A percentile compares a stretch with the other conserved stretches of the same genome.
These are phyloP conservation scores for Fusarium marasasianum DNA, from an alignment of 2,329 filamentous ascomycete genomes.

Conservation along the genomic window DNA sequence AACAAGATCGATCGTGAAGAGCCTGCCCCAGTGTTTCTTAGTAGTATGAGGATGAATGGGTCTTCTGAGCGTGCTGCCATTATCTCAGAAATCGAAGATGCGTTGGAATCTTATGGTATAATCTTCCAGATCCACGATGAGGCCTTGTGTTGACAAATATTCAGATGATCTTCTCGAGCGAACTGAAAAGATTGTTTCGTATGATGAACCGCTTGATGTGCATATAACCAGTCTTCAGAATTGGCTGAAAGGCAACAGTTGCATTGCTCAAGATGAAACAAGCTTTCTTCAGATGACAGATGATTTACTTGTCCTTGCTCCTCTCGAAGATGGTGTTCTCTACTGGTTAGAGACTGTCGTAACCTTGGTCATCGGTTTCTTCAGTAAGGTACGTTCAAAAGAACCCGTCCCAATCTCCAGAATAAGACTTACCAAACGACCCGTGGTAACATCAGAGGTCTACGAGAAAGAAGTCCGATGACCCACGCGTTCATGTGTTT, in stretches of 20 bases:
- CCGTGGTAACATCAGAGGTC: not conserved
- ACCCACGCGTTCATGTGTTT: not conserved
- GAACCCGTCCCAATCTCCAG: not conserved
- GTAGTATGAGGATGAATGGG: not conserved
- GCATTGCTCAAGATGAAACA: not conserved
- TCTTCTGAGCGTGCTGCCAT: not conserved
- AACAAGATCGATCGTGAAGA: not conserved
- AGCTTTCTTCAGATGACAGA: not conserved
- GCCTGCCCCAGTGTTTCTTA: not conserved
- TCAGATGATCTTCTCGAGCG: not conserved
- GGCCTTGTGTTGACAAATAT: not conserved
- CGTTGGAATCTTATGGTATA: not conserved
- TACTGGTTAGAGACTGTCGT: not conserved
- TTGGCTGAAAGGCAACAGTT: not conserved
- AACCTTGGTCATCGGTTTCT: rapidly evolving
- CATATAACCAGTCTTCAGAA: not conserved
- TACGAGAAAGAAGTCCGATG: not conserved
- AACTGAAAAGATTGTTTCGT: not conserved
- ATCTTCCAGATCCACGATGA: rapidly evolving
- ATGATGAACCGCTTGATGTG: not conserved
- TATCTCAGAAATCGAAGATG: not conserved
- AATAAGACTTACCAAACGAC: not conserved
- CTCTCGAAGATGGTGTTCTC: not conserved
- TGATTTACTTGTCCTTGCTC: not conserved
- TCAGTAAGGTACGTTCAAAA: not conserved